Conservation (phyloP, 495 filamentous ascomycete genomes). For the Talaromyces borbonicus region DNA sequence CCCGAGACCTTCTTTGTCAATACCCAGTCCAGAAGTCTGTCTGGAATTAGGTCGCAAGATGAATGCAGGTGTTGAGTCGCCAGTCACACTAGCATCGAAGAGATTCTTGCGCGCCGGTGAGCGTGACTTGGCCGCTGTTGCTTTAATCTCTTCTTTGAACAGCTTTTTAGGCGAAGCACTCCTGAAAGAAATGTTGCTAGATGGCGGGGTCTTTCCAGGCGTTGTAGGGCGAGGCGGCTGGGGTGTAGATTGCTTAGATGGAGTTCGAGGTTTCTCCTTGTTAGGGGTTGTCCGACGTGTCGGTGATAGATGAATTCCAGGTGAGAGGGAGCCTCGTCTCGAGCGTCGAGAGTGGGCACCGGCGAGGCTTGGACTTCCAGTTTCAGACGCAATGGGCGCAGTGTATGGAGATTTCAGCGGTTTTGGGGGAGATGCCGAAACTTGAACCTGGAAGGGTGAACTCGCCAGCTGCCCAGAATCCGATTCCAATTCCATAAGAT, state of each 20-base stretch:
- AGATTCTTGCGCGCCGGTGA: slow-evolving; percentile 35
- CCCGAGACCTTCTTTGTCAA: slow-evolving; percentile 65
- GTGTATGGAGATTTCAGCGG: slow-evolving; percentile 24
- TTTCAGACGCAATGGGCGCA: slow-evolving; percentile 43
- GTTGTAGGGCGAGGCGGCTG: slow-evolving; percentile 40
- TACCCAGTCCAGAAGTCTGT: slow-evolving; percentile 65
- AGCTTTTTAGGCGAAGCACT: slow-evolving; percentile 47
- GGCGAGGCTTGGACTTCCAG: slow-evolving; percentile 49
- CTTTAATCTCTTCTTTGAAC: slow-evolving; percentile 38
- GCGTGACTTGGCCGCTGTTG: slow-evolving; percentile 26
- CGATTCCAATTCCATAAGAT: slow-evolving; percentile 49
- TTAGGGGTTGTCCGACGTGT: slow-evolving; percentile 24
- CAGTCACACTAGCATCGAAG: slow-evolving; percentile 49
- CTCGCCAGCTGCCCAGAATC: slow-evolving; percentile 44
- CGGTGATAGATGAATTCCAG: slow-evolving; percentile 12
- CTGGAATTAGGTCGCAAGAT: slow-evolving; percentile 53
- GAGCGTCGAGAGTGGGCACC: slow-evolving; percentile 43
- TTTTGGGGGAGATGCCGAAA: slow-evolving; percentile 21
- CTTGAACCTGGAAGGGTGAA: slow-evolving; percentile 42
- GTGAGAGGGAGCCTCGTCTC: slow-evolving; percentile 34
- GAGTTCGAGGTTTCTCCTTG: slow-evolving; percentile 27
- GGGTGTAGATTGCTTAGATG: slow-evolving; percentile 43
- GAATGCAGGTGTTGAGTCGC: slow-evolving; percentile 51
- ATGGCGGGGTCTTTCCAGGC: slow-evolving; percentile 43
- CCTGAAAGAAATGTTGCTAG: slow-evolving; percentile 31